These are phyloP conservation scores for Poterioochromonas sp. DNA, from an alignment of 352 stramenopile species.

Conservation along the genomic window DNA sequence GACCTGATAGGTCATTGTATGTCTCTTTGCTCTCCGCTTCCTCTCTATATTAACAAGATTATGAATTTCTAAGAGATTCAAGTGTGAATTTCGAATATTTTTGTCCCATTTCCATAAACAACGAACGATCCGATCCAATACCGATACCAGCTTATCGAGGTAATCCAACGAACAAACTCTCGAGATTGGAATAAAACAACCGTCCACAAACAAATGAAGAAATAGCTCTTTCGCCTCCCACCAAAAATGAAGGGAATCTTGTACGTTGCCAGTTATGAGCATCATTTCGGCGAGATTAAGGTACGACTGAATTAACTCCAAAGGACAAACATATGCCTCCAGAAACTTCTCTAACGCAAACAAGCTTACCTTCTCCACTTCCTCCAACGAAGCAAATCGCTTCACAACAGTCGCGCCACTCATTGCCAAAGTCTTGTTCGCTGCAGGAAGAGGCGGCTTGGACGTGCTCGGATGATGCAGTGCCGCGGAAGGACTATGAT, in stretches of 20 bases:
- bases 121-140: neutral
- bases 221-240: constrained; percentile 17
- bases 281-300: constrained; percentile 2
- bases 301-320: neutral
- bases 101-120: neutral
- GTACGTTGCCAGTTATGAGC: neutral
- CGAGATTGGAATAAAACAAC: neutral
- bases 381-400: constrained; percentile 7
- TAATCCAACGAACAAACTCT: neutral
- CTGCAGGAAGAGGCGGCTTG: neutral
- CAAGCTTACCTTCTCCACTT: neutral
- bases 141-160: neutral
- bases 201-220: constrained; percentile 14
- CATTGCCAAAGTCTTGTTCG: neutral
- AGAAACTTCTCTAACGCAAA: neutral
- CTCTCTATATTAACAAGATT: neutral
- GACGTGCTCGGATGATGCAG: neutral
- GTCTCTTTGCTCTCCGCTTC: no score
- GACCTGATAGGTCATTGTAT: no score
- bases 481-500: neutral
- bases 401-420: neutral
- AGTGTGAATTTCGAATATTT: neutral
- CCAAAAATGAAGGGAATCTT: constrained; percentile 3
- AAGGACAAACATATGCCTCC: neutral
- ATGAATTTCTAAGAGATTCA: neutral